Conservation (phyloP, 139 green algal genomes). For the Chlorella sp. region DNA sequence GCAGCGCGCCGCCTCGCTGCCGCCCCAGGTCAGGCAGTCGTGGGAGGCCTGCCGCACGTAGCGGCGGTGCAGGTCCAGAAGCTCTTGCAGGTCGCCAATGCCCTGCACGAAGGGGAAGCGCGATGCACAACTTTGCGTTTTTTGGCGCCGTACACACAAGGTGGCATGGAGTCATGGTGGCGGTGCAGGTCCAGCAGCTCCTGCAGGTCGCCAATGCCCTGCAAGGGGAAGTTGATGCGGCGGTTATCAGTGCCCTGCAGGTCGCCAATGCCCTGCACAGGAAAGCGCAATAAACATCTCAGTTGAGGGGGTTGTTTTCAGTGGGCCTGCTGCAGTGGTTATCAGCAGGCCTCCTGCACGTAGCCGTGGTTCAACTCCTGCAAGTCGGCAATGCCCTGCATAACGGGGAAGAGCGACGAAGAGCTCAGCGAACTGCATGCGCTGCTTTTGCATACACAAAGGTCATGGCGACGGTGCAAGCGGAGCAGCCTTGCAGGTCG, state of each 20-base stretch:
- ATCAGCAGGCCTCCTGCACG: slow-evolving; percentile 1
- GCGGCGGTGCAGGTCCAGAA: slow-evolving; percentile 35
- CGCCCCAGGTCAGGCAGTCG: slow-evolving; percentile 35
- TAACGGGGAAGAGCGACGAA: not conserved
- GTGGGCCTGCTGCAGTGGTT: too few relatives aligned
- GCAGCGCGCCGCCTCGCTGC: not conserved
- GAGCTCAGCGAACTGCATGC: not conserved
- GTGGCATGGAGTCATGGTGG: not conserved
- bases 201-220: slow-evolving; percentile 36
- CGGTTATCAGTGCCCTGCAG: too few relatives aligned
- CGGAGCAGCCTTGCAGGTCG: too few relatives aligned
- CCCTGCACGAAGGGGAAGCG: too few relatives aligned
- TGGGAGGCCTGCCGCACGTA: slow-evolving; percentile 24
- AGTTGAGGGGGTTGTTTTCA: too few relatives aligned
- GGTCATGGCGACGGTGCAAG: too few relatives aligned
- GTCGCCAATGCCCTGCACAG: too few relatives aligned
- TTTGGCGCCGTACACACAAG: too few relatives aligned
- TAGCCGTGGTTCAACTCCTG: slow-evolving; percentile 33
- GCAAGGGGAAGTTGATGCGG: not conserved
- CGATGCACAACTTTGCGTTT: too few relatives aligned
- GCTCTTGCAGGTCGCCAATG: slow-evolving; percentile 33
- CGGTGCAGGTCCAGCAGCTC: slow-evolving; percentile 36
- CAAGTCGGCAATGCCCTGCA: slow-evolving; percentile 31
- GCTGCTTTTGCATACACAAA: too few relatives aligned
- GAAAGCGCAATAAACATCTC: too few relatives aligned